These are phyloP conservation scores for Apiospora hydei DNA, from an alignment of 2,329 filamentous ascomycete species.

Conservation along the genomic window DNA sequence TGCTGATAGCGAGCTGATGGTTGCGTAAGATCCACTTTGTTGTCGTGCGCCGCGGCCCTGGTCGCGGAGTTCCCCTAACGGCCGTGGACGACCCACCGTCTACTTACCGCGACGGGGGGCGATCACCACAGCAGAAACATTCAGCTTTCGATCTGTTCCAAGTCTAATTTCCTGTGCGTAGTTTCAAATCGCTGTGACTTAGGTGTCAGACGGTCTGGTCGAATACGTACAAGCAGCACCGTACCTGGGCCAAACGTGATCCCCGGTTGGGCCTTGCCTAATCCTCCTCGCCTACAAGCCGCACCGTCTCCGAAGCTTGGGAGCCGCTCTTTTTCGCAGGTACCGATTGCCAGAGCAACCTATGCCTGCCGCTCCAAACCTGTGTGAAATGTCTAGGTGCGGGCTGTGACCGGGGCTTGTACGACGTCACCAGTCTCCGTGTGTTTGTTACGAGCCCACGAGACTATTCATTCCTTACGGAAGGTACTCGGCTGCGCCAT, in stretches of 20 bases:
- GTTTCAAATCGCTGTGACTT: conserved; percentile 17
- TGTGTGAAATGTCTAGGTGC: conserved; percentile 12
- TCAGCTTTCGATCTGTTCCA: conserved; percentile 7
- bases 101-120: conserved; percentile 28
- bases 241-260: conserved; percentile 5
- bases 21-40: conserved; percentile 24
- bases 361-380: neutral
- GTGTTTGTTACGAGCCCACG: conserved; percentile 12
- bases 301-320: conserved; percentile 3
- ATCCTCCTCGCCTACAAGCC: neutral
- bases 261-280: neutral
- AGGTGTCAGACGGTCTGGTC: conserved; percentile 9
- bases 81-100: conserved; percentile 32
- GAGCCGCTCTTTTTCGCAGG: neutral
- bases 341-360: neutral
- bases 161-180: conserved; percentile 18
- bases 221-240: conserved; percentile 10
- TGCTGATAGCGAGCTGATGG: conserved; percentile 10
- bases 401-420: conserved; percentile 8
- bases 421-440: conserved; percentile 16
- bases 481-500: conserved; percentile 4
- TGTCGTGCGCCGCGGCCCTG: conserved; percentile 34
- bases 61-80: conserved; percentile 46
- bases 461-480: neutral
- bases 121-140: conserved; percentile 35